Percentiles rank a stretch among this genome's conserved stretches.
These are phyloP conservation scores for Claviceps citrina DNA, from an alignment of 2,329 filamentous ascomycete genomes.

Conservation along the genomic window DNA sequence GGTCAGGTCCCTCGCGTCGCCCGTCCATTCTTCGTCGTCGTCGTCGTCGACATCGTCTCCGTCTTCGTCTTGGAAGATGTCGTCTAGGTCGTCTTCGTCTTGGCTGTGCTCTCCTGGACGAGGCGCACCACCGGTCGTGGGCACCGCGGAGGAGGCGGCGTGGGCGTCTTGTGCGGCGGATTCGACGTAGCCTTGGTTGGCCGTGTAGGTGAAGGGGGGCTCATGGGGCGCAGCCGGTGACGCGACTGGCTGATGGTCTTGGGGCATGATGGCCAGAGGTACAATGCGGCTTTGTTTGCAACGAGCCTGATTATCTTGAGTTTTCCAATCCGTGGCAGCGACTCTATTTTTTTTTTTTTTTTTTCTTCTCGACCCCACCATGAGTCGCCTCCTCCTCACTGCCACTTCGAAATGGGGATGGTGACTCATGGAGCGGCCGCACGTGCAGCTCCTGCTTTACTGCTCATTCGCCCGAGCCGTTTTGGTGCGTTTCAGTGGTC, in stretches of 20 bases:
- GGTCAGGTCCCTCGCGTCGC: conserved; percentile 53
- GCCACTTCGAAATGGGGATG: too few relatives aligned
- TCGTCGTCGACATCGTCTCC: conserved; percentile 41
- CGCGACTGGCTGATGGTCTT: conserved; percentile 9
- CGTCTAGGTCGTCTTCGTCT: conserved; percentile 24
- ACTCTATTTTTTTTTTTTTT: too few relatives aligned
- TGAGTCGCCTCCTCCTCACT: too few relatives aligned
- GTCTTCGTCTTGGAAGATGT: conserved; percentile 23
- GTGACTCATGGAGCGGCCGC: too few relatives aligned
- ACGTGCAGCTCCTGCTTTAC: too few relatives aligned
- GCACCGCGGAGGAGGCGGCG: conserved; percentile 18
- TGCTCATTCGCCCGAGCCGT: too few relatives aligned
- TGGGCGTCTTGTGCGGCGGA: conserved; percentile 23
- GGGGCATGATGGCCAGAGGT: conserved; percentile 10
- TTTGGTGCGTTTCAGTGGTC: too few relatives aligned
- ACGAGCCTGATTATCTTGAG: too few relatives aligned
- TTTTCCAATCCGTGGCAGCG: too few relatives aligned
- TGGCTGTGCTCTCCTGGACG: conserved; percentile 15
- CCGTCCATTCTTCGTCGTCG: conserved; percentile 46
- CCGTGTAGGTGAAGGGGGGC: conserved; percentile 28
- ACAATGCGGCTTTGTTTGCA: too few relatives aligned
- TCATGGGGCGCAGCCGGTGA: conserved; percentile 29
- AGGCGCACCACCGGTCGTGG: conserved; percentile 14
- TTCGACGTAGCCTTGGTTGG: conserved; percentile 27
- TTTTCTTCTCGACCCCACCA: too few relatives aligned